Conservation (phyloP, 306 rosid species). For the Urtica urens region DNA sequence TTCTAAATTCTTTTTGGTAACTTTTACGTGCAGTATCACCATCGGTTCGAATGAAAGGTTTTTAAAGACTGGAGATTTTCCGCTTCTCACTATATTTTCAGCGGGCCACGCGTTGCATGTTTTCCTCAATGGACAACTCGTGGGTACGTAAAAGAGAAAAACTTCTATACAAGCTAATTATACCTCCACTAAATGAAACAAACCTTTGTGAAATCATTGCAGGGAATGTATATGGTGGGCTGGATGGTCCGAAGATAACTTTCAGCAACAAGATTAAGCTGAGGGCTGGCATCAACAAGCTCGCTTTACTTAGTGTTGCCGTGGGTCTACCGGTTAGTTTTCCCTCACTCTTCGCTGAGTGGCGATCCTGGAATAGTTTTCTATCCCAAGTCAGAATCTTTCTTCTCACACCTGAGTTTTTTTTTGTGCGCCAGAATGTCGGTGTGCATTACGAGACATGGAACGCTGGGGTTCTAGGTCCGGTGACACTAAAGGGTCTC, state of each 20-base stretch:
- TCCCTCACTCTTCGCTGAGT: slow-evolving; percentile 6
- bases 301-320: slow-evolving; percentile 66
- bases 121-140: slow-evolving; percentile 72
- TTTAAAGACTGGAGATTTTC: slow-evolving; percentile 48
- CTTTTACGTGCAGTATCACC: slow-evolving; percentile 40
- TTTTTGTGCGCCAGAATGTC: too few species aligned
- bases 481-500: slow-evolving; percentile 66
- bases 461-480: slow-evolving; percentile 93
- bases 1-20: background rate
- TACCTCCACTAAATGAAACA: slow-evolving; percentile 6
- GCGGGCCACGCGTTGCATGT: slow-evolving; percentile 93
- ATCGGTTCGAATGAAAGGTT: slow-evolving; percentile 63
- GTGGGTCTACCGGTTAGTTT: slow-evolving; percentile 85
- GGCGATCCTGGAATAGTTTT: background rate
- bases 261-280: slow-evolving; percentile 52
- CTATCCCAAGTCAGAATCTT: background rate
- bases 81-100: slow-evolving; percentile 58
- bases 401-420: slow-evolving; percentile 12
- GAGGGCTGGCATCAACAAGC: slow-evolving; percentile 69
- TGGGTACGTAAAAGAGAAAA: slow-evolving; percentile 50
- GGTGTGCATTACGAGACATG: slow-evolving; percentile 76
- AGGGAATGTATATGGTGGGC: slow-evolving; percentile 65
- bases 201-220: slow-evolving; percentile 17
- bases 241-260: slow-evolving; percentile 49
- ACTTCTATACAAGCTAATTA: background rate